These are phyloP conservation scores for Boletus vinaceobasis DNA, from an alignment of 768 basidiomycete species.

Conservation along the genomic window DNA sequence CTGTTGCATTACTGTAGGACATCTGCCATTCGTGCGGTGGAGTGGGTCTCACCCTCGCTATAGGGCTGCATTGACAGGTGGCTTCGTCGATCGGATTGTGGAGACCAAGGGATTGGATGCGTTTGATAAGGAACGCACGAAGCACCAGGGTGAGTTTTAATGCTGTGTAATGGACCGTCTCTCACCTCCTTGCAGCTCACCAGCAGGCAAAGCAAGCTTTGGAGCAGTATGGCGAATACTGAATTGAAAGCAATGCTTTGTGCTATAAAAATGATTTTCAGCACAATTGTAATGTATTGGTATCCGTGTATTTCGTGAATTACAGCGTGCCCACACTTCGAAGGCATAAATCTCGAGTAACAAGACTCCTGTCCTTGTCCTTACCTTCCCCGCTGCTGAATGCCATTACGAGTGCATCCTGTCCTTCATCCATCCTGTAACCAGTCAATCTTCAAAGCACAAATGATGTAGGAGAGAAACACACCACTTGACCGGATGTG, in stretches of 20 bases:
- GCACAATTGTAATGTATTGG: conserved; percentile 10
- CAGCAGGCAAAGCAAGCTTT: conserved; percentile 8
- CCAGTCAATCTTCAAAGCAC: not conserved
- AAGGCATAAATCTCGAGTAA: conserved; percentile 73
- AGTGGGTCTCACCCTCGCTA: not conserved
- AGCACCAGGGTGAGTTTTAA: conserved; percentile 19
- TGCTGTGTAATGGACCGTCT: not conserved
- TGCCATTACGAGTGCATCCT: conserved; percentile 69
- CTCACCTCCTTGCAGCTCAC: conserved; percentile 14
- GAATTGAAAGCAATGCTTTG: not conserved
- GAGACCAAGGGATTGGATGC: conserved; percentile 27
- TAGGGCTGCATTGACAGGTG: conserved; percentile 29
- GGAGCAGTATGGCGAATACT: conserved; percentile 14
- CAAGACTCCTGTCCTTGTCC: conserved; percentile 71
- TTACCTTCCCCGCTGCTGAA: conserved; percentile 67
- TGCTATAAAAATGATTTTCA: not conserved
- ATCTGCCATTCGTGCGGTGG: not conserved
- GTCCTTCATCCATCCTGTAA: conserved; percentile 78
- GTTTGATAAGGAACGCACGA: conserved; percentile 16
- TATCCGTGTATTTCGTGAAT: conserved; percentile 1
- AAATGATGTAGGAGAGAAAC: not conserved
- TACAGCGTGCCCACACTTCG: conserved; percentile 66
- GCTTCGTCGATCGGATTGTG: conserved; percentile 19
- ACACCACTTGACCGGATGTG: conserved; percentile 79
- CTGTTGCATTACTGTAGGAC: conserved; percentile 25